These are phyloP conservation scores for Volvox carteri DNA, from an alignment of 163 green algal genomes.

Conservation along the genomic window DNA sequence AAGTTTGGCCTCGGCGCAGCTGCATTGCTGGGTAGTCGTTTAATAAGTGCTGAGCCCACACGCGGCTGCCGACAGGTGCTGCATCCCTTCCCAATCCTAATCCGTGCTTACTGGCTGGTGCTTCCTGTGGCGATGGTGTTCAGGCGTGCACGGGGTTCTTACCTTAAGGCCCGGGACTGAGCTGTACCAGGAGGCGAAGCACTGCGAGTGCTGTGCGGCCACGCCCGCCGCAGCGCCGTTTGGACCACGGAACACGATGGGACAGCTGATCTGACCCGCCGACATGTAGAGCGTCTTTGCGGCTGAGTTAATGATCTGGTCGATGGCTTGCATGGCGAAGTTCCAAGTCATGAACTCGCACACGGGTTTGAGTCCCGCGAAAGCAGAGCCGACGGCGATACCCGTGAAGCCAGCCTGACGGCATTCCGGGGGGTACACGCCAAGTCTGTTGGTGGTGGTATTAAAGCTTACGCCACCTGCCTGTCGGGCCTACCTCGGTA, in stretches of 20 bases:
- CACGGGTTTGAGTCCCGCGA: constrained; percentile 93
- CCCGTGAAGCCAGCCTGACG: constrained; percentile 95
- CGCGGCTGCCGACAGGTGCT: too few species aligned
- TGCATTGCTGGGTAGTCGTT: too few species aligned
- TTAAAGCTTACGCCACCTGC: background rate
- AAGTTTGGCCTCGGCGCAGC: too few species aligned
- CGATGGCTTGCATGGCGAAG: constrained; percentile 98
- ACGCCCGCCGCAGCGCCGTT: constrained; percentile 93
- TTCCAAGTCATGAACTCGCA: constrained; percentile 99
- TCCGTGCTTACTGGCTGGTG: too few species aligned
- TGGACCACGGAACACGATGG: constrained; percentile 98
- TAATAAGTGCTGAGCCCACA: too few species aligned
- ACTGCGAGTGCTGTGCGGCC: constrained; percentile 94
- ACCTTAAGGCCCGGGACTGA: constrained; percentile 94
- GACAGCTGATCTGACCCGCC: constrained; percentile 91
- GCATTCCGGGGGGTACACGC: background rate
- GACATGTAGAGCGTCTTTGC: constrained; percentile 99
- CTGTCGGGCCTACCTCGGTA: constrained; percentile 87
- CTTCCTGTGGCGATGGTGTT: too few species aligned
- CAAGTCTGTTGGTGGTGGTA: too few species aligned
- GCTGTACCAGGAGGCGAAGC: constrained; percentile 93
- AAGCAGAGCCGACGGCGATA: constrained; percentile 94
- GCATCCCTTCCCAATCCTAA: too few species aligned
- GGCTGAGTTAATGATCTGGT: constrained; percentile 98
- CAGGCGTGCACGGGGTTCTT: too few species aligned